Evolutionary conservation across 2,329 filamentous ascomycete species (phyloP).

Genomic region (Tolypocladium guangdongense): DNA sequence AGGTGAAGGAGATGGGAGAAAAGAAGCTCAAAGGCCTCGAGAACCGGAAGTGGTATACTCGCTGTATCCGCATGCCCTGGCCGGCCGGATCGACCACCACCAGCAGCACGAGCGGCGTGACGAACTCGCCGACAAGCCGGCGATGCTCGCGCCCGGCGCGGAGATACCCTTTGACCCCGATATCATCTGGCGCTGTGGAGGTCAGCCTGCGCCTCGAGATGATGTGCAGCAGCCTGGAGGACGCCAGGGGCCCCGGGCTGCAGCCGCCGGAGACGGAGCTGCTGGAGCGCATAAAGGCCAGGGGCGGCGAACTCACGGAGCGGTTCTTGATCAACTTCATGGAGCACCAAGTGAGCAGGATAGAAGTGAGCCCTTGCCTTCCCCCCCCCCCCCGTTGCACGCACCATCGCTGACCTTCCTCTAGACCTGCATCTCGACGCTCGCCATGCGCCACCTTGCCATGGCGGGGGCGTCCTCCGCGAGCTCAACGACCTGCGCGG

Average conservation of each 20-base stretch:
- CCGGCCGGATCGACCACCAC: conserved; percentile 67
- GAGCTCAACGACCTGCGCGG: conserved; percentile 62
- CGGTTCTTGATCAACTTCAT: conserved; percentile 79
- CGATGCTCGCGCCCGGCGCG: conserved; percentile 50
- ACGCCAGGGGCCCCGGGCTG: conserved; percentile 48
- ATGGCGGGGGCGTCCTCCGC: conserved; percentile 48
- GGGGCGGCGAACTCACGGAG: conserved; percentile 81
- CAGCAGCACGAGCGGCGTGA: conserved; percentile 33
- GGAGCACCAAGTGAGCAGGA: conserved; percentile 88
- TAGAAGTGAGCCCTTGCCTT: conserved; percentile 78
- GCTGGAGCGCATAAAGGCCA: conserved; percentile 53
- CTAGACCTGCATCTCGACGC: conserved; percentile 70
- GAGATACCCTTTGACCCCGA: conserved; percentile 71
- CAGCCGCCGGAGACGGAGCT: conserved; percentile 76
- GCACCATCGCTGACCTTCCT: not conserved
- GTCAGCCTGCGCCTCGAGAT: conserved; percentile 84
- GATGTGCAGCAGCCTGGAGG: conserved; percentile 82
- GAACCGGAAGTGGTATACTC: conserved; percentile 95
- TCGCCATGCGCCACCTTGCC: conserved; percentile 69
- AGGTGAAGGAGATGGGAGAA: conserved; percentile 93
- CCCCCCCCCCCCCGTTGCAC: not conserved
- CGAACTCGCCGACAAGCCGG: conserved; percentile 42
- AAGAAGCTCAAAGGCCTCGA: conserved; percentile 93
- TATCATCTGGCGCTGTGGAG: conserved; percentile 81
- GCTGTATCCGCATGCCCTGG: conserved; percentile 82